Evolutionary conservation across 1,284 basidiomycete genomes (phyloP).

Genomic region (Coriolopsis trogii): DNA sequence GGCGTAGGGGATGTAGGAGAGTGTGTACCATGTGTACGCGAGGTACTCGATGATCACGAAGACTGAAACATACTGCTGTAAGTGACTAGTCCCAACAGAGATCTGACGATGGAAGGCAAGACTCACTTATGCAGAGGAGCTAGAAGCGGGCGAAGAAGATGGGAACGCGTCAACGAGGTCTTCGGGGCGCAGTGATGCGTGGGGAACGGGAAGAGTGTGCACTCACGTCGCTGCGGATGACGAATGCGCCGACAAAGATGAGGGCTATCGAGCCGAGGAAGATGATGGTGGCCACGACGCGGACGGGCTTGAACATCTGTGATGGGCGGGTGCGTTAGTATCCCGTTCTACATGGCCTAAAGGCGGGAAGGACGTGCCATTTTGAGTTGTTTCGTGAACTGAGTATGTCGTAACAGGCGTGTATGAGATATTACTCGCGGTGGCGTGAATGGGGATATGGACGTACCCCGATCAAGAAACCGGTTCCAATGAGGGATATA

Average conservation of each 20-base stretch:
- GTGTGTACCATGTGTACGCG: conserved; percentile 83
- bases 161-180: conserved; percentile 1
- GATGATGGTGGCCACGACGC: conserved; percentile 81
- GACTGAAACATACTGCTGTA: too few relatives aligned
- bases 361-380: conserved; percentile 49
- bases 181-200: conserved; percentile 3
- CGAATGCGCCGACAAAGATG: conserved; percentile 84
- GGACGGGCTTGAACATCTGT: conserved; percentile 93
- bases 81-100: too few relatives aligned
- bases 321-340: neutral
- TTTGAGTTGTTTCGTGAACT: conserved; percentile 83
- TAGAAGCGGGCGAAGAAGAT: too few relatives aligned
- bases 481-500: conserved; percentile 84
- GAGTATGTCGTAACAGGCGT: too few relatives aligned
- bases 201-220: neutral
- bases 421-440: too few relatives aligned
- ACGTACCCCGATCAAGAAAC: conserved; percentile 86
- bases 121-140: conserved; percentile 53
- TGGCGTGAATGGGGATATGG: too few relatives aligned
- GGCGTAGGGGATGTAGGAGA: conserved; percentile 89
- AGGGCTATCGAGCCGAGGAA: conserved; percentile 79
- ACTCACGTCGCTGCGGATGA: conserved; percentile 66
- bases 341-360: conserved; percentile 5
- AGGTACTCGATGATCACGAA: conserved; percentile 87
- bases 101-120: too few relatives aligned